These are phyloP conservation scores for Cladochytrium replicatum DNA, from an alignment of 192 early-diverging fungal genomes.

Conservation along the genomic window DNA sequence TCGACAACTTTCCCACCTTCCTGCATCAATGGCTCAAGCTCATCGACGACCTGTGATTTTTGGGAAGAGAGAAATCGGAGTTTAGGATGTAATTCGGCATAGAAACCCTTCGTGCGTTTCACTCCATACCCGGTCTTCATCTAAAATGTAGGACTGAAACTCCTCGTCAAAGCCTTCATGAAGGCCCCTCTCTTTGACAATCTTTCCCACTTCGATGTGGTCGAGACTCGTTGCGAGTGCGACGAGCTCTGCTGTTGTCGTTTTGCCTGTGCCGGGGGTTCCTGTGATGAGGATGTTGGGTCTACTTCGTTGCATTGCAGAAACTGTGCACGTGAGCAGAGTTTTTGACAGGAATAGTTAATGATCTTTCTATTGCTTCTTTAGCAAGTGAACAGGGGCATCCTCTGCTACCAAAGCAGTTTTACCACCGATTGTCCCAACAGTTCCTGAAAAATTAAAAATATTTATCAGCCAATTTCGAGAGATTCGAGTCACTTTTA, in stretches of 20 bases:
- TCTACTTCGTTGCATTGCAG: constrained; percentile 3
- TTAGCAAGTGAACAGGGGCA: constrained; percentile 26
- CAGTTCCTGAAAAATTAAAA: too few species aligned
- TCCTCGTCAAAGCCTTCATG: constrained; percentile 82
- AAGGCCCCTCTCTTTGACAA: constrained; percentile 77
- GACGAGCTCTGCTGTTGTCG: constrained; percentile 60
- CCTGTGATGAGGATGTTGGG: constrained; percentile 39
- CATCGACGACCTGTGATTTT: constrained; percentile 62
- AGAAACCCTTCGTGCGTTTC: background rate
- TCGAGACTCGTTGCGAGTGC: constrained; percentile 60
- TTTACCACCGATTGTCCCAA: constrained; percentile 57
- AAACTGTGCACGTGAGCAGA: too few species aligned
- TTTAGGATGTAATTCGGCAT: background rate
- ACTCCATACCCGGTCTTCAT: constrained; percentile 75
- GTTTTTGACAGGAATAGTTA: too few species aligned
- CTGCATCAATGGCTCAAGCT: constrained; percentile 74
- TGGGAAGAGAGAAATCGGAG: background rate
- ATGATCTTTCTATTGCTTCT: too few species aligned
- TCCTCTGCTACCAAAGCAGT: constrained; percentile 42
- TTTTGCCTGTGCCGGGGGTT: constrained; percentile 39
- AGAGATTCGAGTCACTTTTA: too few species aligned
- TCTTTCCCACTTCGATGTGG: constrained; percentile 76
- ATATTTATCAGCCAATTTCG: too few species aligned
- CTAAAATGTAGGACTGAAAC: constrained; percentile 76
- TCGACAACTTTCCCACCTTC: constrained; percentile 83